Base-by-base conservation (phyloP, 139 green algal genomes). In the Auxenochlorella pyrenoidosa region DNA sequence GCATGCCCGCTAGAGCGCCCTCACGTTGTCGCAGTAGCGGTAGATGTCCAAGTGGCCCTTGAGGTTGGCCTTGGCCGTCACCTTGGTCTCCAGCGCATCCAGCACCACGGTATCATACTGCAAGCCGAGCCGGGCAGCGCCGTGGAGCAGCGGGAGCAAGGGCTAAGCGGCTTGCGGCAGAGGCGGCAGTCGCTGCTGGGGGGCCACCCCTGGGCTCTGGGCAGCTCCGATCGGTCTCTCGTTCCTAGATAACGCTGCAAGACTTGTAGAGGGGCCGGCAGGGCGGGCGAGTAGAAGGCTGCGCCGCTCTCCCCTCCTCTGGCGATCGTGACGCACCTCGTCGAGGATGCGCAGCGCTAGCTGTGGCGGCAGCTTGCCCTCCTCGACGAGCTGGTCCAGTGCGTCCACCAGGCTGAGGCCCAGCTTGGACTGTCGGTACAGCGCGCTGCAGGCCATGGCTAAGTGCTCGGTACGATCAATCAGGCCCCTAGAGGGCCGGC, bases 31-130 rank as follows among this genome's bases (percentile, higher is more conserved):
- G 65, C 87, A 90, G 76, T 89, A 93, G 40, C 91, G 84, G 75
- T 94, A 94, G 47, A 87, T 88, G 75, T 93, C 91, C 32, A 94
- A 83, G 60, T 93, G 86, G n/a, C 90, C 91, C 81, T 79, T 72
- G 22, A 84, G 65, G 36, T 13, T 89, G 34, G 72, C 77, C 51
- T 88, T 86, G 83, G 88, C 71, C 6, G 75, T 70, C 44, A 91
- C 54, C 63, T 82, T 79, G 60, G 58, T 59, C n/a, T 83, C 70
- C 13, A 84, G 54, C 24, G 54, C 15, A 36, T 79, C 76, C 30
- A 79, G 63, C 6, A 85, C 60, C 32, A 81, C 60, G n/a, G 68
- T 36, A 36, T 85, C 76, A 77, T 81, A 89, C 76, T 85, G 76
- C 41, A 40, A 28, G 16, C 43, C 38, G 2, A 34, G 51, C 51